Percentiles rank a stretch among this genome's conserved stretches.
These are phyloP conservation scores for Golubevia pallescens DNA, from an alignment of 1,284 basidiomycete genomes.

Conservation along the genomic window DNA sequence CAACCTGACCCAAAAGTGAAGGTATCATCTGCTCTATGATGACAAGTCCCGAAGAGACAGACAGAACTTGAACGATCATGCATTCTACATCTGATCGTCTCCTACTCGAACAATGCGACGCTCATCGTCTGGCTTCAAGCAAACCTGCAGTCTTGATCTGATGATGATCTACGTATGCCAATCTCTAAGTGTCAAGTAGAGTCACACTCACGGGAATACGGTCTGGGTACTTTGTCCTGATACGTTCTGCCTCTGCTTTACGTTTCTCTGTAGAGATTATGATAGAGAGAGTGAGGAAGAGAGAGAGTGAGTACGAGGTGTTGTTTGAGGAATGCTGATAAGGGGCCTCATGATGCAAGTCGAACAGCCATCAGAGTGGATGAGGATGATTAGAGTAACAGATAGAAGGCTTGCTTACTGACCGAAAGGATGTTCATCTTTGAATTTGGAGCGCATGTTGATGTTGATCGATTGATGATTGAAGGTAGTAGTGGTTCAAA, in stretches of 20 bases:
- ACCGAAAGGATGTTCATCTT: conserved; percentile 99
- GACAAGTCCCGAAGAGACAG: too few relatives aligned
- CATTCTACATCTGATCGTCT: too few relatives aligned
- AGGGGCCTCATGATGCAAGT: conserved; percentile 1
- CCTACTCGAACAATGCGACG: too few relatives aligned
- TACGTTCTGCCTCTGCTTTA: conserved; percentile 93
- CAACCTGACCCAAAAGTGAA: too few relatives aligned
- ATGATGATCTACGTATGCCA: neutral
- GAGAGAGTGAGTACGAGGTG: neutral
- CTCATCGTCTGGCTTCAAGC: neutral
- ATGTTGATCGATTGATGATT: neutral
- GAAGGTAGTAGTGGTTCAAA: too few relatives aligned
- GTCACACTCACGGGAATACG: conserved; percentile 83
- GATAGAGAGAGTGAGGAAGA: conserved; percentile 3
- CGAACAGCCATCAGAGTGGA: conserved; percentile 20
- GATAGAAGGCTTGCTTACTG: conserved; percentile 61
- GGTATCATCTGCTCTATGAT: too few relatives aligned
- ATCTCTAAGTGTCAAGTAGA: conserved; percentile 5
- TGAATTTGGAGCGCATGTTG: conserved; percentile 95
- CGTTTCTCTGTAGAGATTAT: conserved; percentile 78
- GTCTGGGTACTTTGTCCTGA: conserved; percentile 97
- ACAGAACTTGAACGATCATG: too few relatives aligned
- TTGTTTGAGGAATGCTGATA: neutral
- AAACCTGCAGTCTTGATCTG: neutral
- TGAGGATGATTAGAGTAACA: conserved; percentile 44